Conservation (phyloP, 148 eudicot species). For the Silene conica region DNA sequence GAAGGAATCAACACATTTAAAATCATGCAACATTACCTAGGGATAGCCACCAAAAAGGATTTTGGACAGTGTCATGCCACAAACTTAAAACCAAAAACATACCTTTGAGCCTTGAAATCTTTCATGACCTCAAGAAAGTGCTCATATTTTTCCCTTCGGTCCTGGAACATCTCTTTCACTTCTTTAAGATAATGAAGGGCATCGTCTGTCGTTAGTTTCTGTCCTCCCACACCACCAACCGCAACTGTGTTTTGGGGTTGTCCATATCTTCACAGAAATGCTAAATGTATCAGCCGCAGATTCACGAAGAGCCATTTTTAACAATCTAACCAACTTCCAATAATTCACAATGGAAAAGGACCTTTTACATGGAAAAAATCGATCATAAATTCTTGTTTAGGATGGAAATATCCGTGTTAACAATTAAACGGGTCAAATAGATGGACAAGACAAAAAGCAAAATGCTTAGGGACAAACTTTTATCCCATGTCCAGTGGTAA, state of each 20-base stretch:
- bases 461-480: too few relatives aligned
- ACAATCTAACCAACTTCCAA: background rate
- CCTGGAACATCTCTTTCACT: conserved; percentile 93
- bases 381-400: background rate
- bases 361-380: background rate
- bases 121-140: conserved; percentile 98
- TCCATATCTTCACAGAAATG: conserved; percentile 48
- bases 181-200: conserved; percentile 88
- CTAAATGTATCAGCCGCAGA: conserved; percentile 11
- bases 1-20: conserved; percentile 5
- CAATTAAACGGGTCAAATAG: too few relatives aligned
- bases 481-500: too few relatives aligned
- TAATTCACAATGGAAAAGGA: background rate
- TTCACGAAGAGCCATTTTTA: conserved; percentile 7
- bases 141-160: conserved; percentile 86
- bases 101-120: conserved; percentile 96
- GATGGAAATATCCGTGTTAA: too few relatives aligned
- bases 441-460: too few relatives aligned
- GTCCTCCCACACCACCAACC: conserved; percentile 43
- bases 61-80: background rate
- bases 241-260: conserved; percentile 47
- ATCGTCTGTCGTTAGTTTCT: conserved; percentile 84
- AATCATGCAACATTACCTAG: background rate
- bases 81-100: conserved; percentile 4
- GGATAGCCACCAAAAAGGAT: background rate